phyloP scores from a whole-genome alignment of 345 rosid genomes.

The Populus deltoides region DNA sequence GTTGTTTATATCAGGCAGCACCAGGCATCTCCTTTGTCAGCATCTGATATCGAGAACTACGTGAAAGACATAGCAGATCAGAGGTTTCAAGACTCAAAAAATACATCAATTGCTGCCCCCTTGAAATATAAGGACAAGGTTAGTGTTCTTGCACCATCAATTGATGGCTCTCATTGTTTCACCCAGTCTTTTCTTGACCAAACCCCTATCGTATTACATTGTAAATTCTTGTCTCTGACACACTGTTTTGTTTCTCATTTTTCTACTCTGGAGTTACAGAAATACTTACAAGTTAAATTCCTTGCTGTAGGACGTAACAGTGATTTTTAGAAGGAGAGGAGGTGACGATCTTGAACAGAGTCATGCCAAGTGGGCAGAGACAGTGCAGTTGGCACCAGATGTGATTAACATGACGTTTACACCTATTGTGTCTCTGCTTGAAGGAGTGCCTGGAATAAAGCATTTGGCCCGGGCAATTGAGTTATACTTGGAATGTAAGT shows the following conservation, averaged over 20 bases:
- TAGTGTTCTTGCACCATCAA: slow-evolving; percentile 21
- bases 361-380: slow-evolving; percentile 83
- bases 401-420: slow-evolving; percentile 89
- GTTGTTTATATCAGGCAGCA: slow-evolving; percentile 92
- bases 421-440: slow-evolving; percentile 80
- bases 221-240: not conserved
- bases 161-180: not conserved
- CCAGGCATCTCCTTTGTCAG: slow-evolving; percentile 71
- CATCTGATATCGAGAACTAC: slow-evolving; percentile 67
- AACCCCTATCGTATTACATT: not conserved
- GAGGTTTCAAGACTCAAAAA: slow-evolving; percentile 59
- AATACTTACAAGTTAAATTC: slow-evolving; percentile 16
- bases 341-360: slow-evolving; percentile 98
- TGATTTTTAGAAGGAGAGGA: slow-evolving; percentile 96
- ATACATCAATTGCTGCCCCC: slow-evolving; percentile 61
- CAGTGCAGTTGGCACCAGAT: slow-evolving; percentile 76
- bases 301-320: slow-evolving; percentile 92
- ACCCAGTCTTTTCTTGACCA: not conserved
- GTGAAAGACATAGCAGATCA: slow-evolving; percentile 70
- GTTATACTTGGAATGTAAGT: slow-evolving; percentile 89
- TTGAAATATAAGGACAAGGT: slow-evolving; percentile 96
- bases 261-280: slow-evolving; percentile 11
- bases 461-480: slow-evolving; percentile 85
- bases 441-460: slow-evolving; percentile 84
- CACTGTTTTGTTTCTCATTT: not conserved